Conservation (phyloP, 495 filamentous ascomycete species). For the Lophiostoma macrostomum region DNA sequence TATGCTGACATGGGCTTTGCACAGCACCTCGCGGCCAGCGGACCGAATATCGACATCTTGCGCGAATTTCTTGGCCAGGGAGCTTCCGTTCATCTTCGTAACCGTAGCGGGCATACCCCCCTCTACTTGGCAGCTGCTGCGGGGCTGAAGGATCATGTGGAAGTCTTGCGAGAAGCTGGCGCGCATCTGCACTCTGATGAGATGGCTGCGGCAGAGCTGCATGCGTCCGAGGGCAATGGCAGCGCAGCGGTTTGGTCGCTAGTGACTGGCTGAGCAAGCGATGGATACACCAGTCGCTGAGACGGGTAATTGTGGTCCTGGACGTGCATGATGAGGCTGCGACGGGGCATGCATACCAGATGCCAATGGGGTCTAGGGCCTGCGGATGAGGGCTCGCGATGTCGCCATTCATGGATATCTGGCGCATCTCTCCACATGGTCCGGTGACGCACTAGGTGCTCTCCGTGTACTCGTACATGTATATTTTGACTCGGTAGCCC, state of each 20-base stretch:
- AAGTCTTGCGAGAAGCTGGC: slow-evolving; percentile 64
- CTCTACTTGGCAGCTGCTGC: slow-evolving; percentile 71
- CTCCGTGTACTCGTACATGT: neutral
- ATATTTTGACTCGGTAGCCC: neutral
- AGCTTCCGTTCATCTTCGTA: slow-evolving; percentile 82
- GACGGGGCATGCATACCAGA: neutral
- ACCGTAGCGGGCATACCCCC: slow-evolving; percentile 76
- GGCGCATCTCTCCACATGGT: slow-evolving; percentile 7
- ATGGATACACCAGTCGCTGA: neutral
- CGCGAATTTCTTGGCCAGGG: slow-evolving; percentile 70
- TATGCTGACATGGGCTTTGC: slow-evolving; percentile 3
- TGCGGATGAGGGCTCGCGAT: neutral
- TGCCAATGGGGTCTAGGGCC: neutral
- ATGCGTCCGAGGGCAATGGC: slow-evolving; percentile 25
- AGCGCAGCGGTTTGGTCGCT: slow-evolving; percentile 26
- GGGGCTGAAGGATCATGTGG: slow-evolving; percentile 59
- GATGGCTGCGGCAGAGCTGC: slow-evolving; percentile 39
- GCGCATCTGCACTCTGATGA: slow-evolving; percentile 69
- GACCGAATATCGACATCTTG: slow-evolving; percentile 60
- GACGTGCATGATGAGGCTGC: neutral
- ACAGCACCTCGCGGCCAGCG: slow-evolving; percentile 64
- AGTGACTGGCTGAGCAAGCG: slow-evolving; percentile 23
- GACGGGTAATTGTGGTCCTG: slow-evolving; percentile 25
- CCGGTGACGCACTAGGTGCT: slow-evolving; percentile 4
- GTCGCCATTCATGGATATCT: slow-evolving; percentile 15